Evolutionary conservation across 2,329 filamentous ascomycete species (phyloP).

Genomic region (Colletotrichum tropicale): DNA sequence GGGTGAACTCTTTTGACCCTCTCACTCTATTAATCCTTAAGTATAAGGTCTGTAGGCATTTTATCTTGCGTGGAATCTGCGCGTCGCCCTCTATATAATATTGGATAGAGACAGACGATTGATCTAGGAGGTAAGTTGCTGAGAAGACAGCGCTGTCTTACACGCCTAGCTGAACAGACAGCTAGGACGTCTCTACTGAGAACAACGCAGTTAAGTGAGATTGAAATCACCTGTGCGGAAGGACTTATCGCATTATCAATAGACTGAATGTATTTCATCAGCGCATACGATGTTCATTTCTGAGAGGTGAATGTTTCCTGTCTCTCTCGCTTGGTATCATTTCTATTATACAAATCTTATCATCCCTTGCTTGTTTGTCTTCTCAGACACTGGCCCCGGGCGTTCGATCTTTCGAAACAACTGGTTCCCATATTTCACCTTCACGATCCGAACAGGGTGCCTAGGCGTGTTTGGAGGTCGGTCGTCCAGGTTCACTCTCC

Average conservation of each 20-base stretch:
- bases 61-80: background rate
- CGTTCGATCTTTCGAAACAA: background rate
- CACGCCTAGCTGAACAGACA: background rate
- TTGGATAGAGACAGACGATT: background rate
- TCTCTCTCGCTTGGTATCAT: background rate
- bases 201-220: background rate
- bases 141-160: background rate
- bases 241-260: background rate
- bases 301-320: background rate
- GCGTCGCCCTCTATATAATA: fast-evolving
- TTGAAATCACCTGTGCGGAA: background rate
- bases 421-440: background rate
- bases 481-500: background rate
- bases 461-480: background rate
- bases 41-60: background rate
- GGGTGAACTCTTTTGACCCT: background rate
- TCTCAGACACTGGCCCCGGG: background rate
- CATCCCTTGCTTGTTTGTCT: background rate
- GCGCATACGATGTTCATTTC: background rate
- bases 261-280: background rate
- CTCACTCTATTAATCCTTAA: background rate
- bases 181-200: background rate
- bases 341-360: background rate
- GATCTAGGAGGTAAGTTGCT: background rate
- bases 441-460: background rate